A percentile compares a stretch with the other conserved stretches of the same genome.
Evolutionary conservation across 495 filamentous ascomycete genomes (phyloP).

Genomic region (Tuber indicum): DNA sequence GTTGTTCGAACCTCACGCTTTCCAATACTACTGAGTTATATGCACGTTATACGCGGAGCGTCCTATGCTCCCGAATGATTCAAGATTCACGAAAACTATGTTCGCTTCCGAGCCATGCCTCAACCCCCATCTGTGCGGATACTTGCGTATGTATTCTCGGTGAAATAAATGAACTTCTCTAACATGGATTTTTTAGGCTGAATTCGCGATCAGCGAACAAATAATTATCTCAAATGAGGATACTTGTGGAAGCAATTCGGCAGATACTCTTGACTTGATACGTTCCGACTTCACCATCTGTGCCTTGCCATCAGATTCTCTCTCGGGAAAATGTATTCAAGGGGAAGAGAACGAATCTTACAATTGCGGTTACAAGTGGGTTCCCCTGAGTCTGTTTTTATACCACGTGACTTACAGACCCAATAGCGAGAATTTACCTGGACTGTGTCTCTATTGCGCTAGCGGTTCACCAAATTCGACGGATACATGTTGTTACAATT

Average conservation of each 20-base stretch:
- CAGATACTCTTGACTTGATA: conserved; percentile 66
- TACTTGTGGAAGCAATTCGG: conserved; percentile 60
- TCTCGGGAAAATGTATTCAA: conserved; percentile 66
- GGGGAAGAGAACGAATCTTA: conserved; percentile 73
- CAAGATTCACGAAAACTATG: conserved; percentile 80
- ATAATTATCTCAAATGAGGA: conserved; percentile 67
- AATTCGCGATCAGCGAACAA: conserved; percentile 80
- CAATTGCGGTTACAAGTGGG: conserved; percentile 69
- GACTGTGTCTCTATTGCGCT: conserved; percentile 80
- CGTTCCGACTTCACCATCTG: conserved; percentile 90
- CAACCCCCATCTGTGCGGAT: conserved; percentile 78
- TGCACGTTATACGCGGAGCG: conserved; percentile 85
- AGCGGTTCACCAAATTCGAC: conserved; percentile 79
- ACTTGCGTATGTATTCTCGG: conserved; percentile 62
- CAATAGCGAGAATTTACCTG: conserved; percentile 61
- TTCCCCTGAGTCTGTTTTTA: conserved; percentile 10
- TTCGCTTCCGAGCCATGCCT: conserved; percentile 54
- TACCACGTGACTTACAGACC: conserved; percentile 15
- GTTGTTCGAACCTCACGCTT: conserved; percentile 70
- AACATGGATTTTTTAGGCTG: conserved; percentile 51
- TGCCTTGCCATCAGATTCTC: conserved; percentile 67
- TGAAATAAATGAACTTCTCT: background rate
- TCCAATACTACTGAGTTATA: conserved; percentile 79
- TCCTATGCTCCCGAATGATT: conserved; percentile 90
- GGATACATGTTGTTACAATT: conserved; percentile 86